phyloP scores from a whole-genome alignment of 306 rosid species.

The Vigna unguiculata region DNA sequence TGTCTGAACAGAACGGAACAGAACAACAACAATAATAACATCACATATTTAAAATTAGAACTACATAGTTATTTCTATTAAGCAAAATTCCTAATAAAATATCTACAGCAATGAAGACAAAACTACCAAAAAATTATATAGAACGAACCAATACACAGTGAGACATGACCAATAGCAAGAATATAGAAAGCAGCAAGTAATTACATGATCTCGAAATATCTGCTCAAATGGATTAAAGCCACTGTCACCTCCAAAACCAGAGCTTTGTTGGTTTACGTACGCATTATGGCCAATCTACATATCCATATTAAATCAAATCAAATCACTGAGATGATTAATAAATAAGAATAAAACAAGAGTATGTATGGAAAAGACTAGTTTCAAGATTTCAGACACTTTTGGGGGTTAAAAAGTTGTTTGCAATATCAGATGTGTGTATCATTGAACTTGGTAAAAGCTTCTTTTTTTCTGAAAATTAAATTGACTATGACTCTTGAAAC shows the following conservation, averaged over 20 bases:
- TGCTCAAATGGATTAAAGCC: constrained; percentile 78
- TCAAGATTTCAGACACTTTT: too few relatives aligned
- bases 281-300: constrained; percentile 86
- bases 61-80: not conserved
- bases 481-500: too few relatives aligned
- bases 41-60: constrained; percentile 11
- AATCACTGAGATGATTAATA: not conserved
- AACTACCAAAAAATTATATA: not conserved
- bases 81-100: constrained; percentile 9
- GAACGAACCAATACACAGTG: not conserved
- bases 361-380: too few relatives aligned
- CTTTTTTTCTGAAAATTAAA: too few relatives aligned
- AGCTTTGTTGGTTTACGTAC: constrained; percentile 65
- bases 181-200: constrained; percentile 12
- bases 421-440: too few relatives aligned
- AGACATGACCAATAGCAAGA: constrained; percentile 25
- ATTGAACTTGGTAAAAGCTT: too few relatives aligned
- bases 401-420: too few relatives aligned
- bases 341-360: constrained; percentile 36
- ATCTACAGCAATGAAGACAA: not conserved
- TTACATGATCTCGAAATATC: constrained; percentile 73
- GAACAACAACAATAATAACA: not conserved
- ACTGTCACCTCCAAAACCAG: constrained; percentile 63
- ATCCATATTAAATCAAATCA: constrained; percentile 39
- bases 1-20: not conserved